Percentiles rank a stretch among this genome's conserved stretches.
Conservation (phyloP, 2,329 filamentous ascomycete genomes). For the Neofusicoccum laricinum region DNA sequence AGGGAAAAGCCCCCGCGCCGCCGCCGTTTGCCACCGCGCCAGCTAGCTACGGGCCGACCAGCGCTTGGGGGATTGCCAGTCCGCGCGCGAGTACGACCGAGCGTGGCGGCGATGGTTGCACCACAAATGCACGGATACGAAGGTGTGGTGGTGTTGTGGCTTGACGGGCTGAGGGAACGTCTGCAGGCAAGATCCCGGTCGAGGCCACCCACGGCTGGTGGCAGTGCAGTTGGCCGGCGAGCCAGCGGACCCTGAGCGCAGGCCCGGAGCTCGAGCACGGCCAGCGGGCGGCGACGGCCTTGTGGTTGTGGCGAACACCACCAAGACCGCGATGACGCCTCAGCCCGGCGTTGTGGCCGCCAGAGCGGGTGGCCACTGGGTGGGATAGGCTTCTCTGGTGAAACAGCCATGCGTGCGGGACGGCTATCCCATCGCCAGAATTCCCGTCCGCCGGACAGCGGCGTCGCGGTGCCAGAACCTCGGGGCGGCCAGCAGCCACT, state of each 20-base stretch:
- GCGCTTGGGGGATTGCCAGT: constrained; percentile 12
- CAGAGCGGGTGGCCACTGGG: neutral
- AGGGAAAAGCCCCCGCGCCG: constrained; percentile 1
- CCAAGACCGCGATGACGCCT: neutral
- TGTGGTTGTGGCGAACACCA: neutral
- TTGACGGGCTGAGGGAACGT: neutral
- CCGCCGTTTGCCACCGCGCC: constrained; percentile 6
- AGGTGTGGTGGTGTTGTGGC: constrained; percentile 2
- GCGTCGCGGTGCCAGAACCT: neutral
- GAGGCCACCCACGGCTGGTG: neutral
- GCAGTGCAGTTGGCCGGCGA: too few relatives aligned
- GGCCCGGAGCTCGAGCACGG: constrained; percentile 4
- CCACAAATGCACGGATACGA: neutral
- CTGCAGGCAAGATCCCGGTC: constrained; percentile 3
- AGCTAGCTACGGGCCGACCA: constrained; percentile 3
- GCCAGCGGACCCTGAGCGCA: too few relatives aligned
- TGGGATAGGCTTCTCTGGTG: neutral
- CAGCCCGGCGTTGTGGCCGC: neutral
- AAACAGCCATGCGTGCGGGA: neutral
- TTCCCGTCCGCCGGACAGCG: neutral
- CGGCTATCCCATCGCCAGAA: neutral
- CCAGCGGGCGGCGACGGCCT: neutral
- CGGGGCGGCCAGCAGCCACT: neutral
- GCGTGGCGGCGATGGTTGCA: neutral
- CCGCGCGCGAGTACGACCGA: constrained; percentile 4